Percentiles rank a stretch among this genome's conserved stretches.
phyloP scores from a whole-genome alignment of 2,329 filamentous ascomycete genomes.

The Paecilomyces dactylethromorphus region DNA sequence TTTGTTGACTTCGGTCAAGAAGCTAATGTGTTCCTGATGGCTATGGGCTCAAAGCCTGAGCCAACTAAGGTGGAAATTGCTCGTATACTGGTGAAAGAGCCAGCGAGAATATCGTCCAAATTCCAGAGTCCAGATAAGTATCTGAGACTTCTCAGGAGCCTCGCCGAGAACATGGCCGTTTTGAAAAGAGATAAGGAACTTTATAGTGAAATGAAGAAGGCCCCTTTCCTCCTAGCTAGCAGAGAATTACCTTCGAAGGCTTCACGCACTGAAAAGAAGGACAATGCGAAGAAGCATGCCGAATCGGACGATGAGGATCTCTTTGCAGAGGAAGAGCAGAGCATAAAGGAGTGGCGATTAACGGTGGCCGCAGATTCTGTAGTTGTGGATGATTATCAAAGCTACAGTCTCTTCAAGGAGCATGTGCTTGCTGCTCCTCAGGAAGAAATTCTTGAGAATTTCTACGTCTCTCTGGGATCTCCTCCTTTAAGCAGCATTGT shows the following conservation, averaged over 20 bases:
- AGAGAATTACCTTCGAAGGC: constrained; percentile 55
- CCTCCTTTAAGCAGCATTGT: constrained; percentile 70
- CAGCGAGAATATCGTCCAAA: constrained; percentile 70
- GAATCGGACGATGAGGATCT: constrained; percentile 35
- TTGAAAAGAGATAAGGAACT: constrained; percentile 75
- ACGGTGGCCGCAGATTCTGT: constrained; percentile 66
- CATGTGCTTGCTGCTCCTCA: constrained; percentile 80
- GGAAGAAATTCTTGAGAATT: constrained; percentile 76
- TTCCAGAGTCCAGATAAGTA: constrained; percentile 83
- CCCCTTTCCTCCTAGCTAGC: constrained; percentile 76
- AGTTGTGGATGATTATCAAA: constrained; percentile 80
- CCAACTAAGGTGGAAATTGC: constrained; percentile 84
- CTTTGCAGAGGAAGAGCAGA: constrained; percentile 54
- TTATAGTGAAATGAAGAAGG: constrained; percentile 66
- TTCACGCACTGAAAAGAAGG: constrained; percentile 7
- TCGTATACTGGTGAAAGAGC: constrained; percentile 73
- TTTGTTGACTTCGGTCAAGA: constrained; percentile 90
- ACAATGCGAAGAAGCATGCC: constrained; percentile 9
- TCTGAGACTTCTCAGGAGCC: constrained; percentile 68
- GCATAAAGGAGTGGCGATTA: constrained; percentile 73
- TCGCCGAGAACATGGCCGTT: constrained; percentile 64
- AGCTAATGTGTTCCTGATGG: constrained; percentile 81
- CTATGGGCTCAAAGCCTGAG: constrained; percentile 84
- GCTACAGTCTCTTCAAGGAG: constrained; percentile 81
- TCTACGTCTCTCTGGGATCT: constrained; percentile 77